Evolutionary conservation across 306 rosid species (phyloP).

Genomic region (Purshia tridentata): DNA sequence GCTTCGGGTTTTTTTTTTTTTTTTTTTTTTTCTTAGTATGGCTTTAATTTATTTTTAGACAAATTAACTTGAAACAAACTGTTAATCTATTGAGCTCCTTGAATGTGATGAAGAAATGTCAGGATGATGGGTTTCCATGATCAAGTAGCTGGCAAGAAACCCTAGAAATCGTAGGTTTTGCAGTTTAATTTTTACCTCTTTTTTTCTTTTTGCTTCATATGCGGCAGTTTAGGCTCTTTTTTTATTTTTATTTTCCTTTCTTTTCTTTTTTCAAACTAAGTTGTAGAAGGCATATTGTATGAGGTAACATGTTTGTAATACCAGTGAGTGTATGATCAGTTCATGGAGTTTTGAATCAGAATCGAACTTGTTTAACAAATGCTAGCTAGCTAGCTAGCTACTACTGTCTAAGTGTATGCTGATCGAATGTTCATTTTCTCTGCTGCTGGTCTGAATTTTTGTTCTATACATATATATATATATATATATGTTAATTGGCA

Average conservation of each 20-base stretch:
- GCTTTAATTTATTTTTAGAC: neutral
- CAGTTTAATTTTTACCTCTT: neutral
- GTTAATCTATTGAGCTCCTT: neutral
- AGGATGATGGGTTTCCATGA: constrained; percentile 2
- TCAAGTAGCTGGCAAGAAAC: constrained; percentile 31
- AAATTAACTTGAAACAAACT: neutral
- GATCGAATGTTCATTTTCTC: neutral
- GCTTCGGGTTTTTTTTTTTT: neutral
- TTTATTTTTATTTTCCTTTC: too few species aligned
- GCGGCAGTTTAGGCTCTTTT: neutral
- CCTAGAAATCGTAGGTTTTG: constrained; percentile 46
- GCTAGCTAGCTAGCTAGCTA: too few species aligned
- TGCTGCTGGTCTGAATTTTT: neutral
- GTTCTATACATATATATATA: too few species aligned
- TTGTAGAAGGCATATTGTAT: neutral
- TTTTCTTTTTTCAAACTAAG: too few species aligned
- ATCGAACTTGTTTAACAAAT: neutral
- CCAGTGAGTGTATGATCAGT: neutral
- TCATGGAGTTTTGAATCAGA: constrained; percentile 5
- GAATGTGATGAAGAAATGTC: neutral
- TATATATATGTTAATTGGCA: constrained; percentile 3
- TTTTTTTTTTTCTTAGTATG: too few species aligned
- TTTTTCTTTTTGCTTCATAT: neutral
- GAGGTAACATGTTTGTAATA: constrained; percentile 5
- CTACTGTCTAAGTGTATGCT: too few species aligned